Percentiles rank a stretch among this genome's conserved stretches.
Evolutionary conservation across 2,329 filamentous ascomycete genomes (phyloP).

Genomic region (Fonsecaea pedrosoi): DNA sequence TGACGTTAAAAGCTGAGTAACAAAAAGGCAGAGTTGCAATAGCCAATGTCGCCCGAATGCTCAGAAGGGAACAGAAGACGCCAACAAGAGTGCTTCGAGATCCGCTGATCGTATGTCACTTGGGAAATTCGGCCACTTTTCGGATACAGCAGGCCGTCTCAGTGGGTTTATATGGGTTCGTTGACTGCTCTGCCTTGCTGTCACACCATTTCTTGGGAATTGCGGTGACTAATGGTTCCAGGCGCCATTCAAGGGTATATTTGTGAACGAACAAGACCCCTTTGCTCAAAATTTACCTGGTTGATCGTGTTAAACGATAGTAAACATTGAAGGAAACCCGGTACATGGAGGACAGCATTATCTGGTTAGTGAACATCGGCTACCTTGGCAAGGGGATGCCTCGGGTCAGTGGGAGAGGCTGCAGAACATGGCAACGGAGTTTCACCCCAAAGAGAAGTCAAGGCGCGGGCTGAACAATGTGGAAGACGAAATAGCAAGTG

Average conservation of each 20-base stretch:
- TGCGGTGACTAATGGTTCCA: neutral
- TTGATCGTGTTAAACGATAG: neutral
- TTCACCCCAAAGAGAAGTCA: neutral
- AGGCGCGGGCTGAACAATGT: slow-evolving; percentile 17
- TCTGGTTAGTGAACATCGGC: slow-evolving; percentile 29
- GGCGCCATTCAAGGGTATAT: neutral
- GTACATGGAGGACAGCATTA: neutral
- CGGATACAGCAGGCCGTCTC: neutral
- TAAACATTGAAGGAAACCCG: neutral
- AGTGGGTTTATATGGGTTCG: neutral
- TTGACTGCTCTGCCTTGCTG: neutral
- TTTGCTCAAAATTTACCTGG: neutral
- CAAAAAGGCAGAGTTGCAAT: neutral
- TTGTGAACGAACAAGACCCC: neutral
- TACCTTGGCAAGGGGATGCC: slow-evolving; percentile 10
- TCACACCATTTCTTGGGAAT: slow-evolving; percentile 3
- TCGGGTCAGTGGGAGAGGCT: neutral
- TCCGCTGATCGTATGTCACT: neutral
- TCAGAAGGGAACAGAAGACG: neutral
- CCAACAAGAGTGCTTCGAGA: neutral
- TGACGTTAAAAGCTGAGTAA: slow-evolving; percentile 1
- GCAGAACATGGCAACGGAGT: neutral
- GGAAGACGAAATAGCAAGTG: slow-evolving; percentile 18
- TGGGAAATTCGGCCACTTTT: neutral
- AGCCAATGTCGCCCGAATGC: neutral